Evolutionary conservation across 345 rosid genomes (phyloP).

Genomic region (Syzygium aromaticum): DNA sequence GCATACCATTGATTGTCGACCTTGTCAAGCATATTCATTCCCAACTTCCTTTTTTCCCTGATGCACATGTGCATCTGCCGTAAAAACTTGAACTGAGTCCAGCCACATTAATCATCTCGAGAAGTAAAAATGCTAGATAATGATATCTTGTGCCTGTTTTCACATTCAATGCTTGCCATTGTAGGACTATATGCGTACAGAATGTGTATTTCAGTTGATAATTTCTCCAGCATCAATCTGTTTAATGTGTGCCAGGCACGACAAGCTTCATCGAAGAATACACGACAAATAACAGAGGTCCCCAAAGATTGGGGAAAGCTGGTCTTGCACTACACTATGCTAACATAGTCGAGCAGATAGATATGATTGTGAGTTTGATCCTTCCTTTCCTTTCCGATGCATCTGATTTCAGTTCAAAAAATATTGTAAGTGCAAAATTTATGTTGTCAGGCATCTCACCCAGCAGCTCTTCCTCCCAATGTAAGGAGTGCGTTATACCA

Average conservation of each 20-base stretch:
- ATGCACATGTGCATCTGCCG: background rate
- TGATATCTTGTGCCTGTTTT: background rate
- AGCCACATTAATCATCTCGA: background rate
- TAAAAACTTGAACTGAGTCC: background rate
- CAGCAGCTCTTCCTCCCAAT: slow-evolving; percentile 58
- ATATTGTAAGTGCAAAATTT: background rate
- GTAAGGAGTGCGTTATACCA: slow-evolving; percentile 60
- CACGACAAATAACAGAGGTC: slow-evolving; percentile 3
- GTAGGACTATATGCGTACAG: background rate
- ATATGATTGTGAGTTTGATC: slow-evolving; percentile 53
- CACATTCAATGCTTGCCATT: background rate
- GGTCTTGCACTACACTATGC: slow-evolving; percentile 93
- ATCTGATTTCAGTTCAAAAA: background rate
- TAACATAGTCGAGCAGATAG: slow-evolving; percentile 65
- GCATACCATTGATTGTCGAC: background rate
- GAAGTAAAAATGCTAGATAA: background rate
- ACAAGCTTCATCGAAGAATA: slow-evolving; percentile 5
- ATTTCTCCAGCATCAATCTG: background rate
- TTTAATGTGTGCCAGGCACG: slow-evolving; percentile 12
- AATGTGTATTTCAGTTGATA: background rate
- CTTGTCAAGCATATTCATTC: background rate
- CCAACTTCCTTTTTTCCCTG: background rate
- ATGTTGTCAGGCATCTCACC: slow-evolving; percentile 57
- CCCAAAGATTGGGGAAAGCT: slow-evolving; percentile 60
- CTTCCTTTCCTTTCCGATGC: background rate